phyloP scores from a whole-genome alignment of 1,139 yeast species.

The Candida pseudoviswanathii region DNA sequence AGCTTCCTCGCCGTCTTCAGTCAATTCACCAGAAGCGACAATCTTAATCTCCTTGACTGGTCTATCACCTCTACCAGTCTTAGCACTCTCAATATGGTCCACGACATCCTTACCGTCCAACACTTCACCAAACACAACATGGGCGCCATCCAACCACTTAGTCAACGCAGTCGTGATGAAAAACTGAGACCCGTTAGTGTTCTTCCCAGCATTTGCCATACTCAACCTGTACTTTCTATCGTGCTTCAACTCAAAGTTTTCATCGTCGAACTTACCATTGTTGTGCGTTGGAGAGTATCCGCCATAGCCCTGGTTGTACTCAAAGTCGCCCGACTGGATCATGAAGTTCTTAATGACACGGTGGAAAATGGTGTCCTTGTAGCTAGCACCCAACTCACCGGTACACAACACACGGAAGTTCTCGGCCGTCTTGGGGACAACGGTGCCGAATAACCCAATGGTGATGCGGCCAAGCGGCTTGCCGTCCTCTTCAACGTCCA shows the following conservation, averaged over 20 bases:
- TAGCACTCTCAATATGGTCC: slow-evolving; percentile 53
- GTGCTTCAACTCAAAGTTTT: slow-evolving; percentile 57
- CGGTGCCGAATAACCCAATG: slow-evolving; percentile 70
- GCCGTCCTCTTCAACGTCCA: slow-evolving; percentile 85
- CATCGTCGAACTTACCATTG: slow-evolving; percentile 61
- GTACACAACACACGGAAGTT: slow-evolving; percentile 63
- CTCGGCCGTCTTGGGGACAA: slow-evolving; percentile 62
- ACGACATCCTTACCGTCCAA: slow-evolving; percentile 68
- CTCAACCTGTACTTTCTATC: slow-evolving; percentile 60
- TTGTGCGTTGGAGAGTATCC: slow-evolving; percentile 49
- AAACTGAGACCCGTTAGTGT: slow-evolving; percentile 67
- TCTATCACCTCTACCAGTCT: slow-evolving; percentile 50
- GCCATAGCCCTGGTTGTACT: slow-evolving; percentile 60
- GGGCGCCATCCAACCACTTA: slow-evolving; percentile 65
- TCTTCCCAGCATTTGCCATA: slow-evolving; percentile 67
- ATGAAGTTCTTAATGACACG: slow-evolving; percentile 59
- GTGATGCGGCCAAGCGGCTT: slow-evolving; percentile 66
- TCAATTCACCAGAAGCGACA: slow-evolving; percentile 48
- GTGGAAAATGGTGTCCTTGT: slow-evolving; percentile 56
- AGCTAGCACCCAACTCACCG: slow-evolving; percentile 57
- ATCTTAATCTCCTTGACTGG: slow-evolving; percentile 57
- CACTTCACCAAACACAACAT: slow-evolving; percentile 84
- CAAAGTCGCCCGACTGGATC: slow-evolving; percentile 68
- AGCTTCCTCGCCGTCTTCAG: slow-evolving; percentile 21
- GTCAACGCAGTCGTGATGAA: slow-evolving; percentile 66